Evolutionary conservation across 129 eudicot genomes (phyloP).

Genomic region (Centella asiatica): DNA sequence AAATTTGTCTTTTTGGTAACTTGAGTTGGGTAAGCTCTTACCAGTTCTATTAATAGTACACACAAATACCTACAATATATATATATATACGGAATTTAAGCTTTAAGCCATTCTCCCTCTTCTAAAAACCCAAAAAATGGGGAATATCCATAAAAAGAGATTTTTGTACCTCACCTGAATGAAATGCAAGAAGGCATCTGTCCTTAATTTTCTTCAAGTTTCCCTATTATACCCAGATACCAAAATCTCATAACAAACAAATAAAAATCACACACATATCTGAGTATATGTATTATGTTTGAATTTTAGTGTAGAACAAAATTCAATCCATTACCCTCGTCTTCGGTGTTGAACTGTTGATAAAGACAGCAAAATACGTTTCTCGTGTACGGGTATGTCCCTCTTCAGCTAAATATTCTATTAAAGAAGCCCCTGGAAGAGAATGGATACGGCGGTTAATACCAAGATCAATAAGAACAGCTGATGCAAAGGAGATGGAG

Average conservation of each 20-base stretch:
- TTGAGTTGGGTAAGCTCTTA: no score
- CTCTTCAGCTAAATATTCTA: slow-evolving; percentile 24
- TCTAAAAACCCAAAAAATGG: slow-evolving; percentile 11
- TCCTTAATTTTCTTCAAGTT: no score
- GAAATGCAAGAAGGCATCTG: no score
- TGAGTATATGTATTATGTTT: background rate
- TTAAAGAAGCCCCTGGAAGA: slow-evolving; percentile 59
- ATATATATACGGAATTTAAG: no score
- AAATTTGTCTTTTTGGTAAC: no score
- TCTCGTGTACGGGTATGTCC: background rate
- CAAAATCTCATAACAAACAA: background rate
- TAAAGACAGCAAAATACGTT: background rate
- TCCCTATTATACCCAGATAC: background rate
- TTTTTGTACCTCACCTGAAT: background rate
- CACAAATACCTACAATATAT: no score
- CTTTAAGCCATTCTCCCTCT: background rate
- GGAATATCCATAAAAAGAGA: background rate
- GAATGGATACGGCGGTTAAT: slow-evolving; percentile 6
- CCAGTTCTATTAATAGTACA: background rate
- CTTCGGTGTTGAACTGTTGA: background rate
- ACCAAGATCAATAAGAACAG: background rate
- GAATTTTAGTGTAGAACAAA: no score
- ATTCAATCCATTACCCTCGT: background rate
- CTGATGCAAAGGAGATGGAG: background rate
- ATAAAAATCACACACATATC: no score